These are phyloP conservation scores for Sergeia podlipaevii DNA, from an alignment of 208 protist species.

Conservation along the genomic window DNA sequence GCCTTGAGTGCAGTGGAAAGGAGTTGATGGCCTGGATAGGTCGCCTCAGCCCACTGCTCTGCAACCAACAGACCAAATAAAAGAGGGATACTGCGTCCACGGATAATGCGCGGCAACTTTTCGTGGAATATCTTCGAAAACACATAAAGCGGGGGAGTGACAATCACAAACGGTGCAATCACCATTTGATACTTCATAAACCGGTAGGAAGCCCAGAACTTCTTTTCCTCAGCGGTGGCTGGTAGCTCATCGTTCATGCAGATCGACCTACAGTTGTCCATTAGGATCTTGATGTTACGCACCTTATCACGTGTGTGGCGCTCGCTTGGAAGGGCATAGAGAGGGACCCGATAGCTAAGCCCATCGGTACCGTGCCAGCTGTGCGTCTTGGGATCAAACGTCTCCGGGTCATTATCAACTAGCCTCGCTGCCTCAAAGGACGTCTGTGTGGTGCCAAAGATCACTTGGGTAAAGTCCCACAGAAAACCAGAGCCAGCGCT, in stretches of 20 bases:
- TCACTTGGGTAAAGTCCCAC: conserved; percentile 69
- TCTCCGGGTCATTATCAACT: conserved; percentile 49
- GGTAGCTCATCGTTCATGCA: conserved; percentile 85
- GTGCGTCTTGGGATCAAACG: conserved; percentile 59
- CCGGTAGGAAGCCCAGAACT: conserved; percentile 85
- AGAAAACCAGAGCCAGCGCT: conserved; percentile 64
- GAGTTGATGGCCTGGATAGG: conserved; percentile 80
- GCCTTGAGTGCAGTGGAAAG: conserved; percentile 72
- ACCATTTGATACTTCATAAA: conserved; percentile 91
- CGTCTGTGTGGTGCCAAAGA: conserved; percentile 60
- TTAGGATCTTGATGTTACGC: conserved; percentile 86
- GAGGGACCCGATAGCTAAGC: conserved; percentile 75
- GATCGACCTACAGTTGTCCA: conserved; percentile 87
- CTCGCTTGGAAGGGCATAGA: conserved; percentile 81
- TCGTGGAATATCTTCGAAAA: conserved; percentile 80
- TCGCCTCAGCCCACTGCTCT: conserved; percentile 81
- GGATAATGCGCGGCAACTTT: conserved; percentile 47
- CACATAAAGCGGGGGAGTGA: conserved; percentile 82
- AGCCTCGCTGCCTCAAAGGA: conserved; percentile 63
- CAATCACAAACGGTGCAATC: conserved; percentile 66
- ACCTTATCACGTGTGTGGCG: conserved; percentile 73
- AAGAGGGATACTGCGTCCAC: conserved; percentile 69
- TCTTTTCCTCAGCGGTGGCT: conserved; percentile 74
- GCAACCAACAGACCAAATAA: conserved; percentile 58
- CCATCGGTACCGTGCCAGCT: conserved; percentile 78